Conservation (phyloP, 257 asterid genomes). For the Cynanchum wilfordii region DNA sequence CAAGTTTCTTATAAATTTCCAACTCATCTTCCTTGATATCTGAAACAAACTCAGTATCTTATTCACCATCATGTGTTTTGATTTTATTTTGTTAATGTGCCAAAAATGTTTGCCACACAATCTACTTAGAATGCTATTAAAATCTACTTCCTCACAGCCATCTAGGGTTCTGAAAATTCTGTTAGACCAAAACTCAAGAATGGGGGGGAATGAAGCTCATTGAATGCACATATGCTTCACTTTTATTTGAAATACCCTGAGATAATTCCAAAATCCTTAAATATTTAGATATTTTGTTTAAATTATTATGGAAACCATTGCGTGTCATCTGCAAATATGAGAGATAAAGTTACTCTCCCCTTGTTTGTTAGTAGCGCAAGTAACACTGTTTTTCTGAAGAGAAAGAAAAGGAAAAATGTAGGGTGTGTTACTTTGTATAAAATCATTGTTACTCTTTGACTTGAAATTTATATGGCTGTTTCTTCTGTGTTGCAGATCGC, state of each 20-base stretch:
- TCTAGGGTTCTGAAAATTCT: neutral
- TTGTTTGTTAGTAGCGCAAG: neutral
- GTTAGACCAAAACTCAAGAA: neutral
- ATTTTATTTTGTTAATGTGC: neutral
- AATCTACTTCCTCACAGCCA: neutral
- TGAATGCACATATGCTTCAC: neutral
- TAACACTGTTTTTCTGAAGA: neutral
- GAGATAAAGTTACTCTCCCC: neutral
- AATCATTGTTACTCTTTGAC: neutral
- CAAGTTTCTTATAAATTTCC: neutral
- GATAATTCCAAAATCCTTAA: neutral
- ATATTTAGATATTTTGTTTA: too few relatives aligned
- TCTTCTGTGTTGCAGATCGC: constrained; percentile 49
- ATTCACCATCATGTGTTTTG: neutral
- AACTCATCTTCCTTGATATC: neutral
- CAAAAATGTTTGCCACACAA: neutral
- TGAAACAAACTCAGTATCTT: neutral
- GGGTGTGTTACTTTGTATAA: neutral
- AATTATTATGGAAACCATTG: neutral
- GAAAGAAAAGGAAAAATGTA: neutral
- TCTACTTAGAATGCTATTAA: neutral
- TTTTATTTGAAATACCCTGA: neutral
- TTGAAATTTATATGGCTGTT: constrained; percentile 2
- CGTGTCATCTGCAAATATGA: neutral
- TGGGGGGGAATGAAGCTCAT: neutral